These are phyloP conservation scores for Clitopilus hobsonii DNA, from an alignment of 768 basidiomycete genomes.

Conservation along the genomic window DNA sequence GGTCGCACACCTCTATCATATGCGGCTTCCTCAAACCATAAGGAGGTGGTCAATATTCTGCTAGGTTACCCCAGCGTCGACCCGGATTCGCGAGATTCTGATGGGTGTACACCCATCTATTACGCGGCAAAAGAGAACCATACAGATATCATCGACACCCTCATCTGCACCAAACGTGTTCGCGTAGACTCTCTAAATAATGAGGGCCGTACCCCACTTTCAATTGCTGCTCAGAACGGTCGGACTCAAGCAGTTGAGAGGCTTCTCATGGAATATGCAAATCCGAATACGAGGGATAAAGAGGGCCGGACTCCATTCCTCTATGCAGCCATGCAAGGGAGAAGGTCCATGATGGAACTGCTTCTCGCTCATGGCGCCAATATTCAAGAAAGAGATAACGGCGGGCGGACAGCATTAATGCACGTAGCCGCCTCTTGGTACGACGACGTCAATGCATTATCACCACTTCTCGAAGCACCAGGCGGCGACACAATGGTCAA, in stretches of 20 bases:
- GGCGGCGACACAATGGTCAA: too few species aligned
- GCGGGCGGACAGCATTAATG: neutral
- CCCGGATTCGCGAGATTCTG: neutral
- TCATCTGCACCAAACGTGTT: neutral
- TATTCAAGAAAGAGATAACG: neutral
- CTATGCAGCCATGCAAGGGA: neutral
- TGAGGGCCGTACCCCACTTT: neutral
- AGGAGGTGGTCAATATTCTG: neutral
- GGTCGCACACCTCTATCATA: neutral
- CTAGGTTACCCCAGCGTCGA: neutral
- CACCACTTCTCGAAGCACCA: too few species aligned
- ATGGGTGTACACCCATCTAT: neutral
- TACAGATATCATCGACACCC: neutral
- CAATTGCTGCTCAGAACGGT: neutral
- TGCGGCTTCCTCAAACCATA: neutral
- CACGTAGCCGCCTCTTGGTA: neutral
- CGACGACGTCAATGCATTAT: neutral
- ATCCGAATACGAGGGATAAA: neutral
- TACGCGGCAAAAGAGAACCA: neutral
- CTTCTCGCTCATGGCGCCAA: neutral
- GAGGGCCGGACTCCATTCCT: neutral
- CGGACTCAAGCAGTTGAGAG: neutral
- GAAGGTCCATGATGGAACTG: neutral
- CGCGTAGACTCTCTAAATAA: neutral
- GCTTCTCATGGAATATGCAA: neutral